A percentile compares a stretch with the other conserved stretches of the same genome.
Conservation (phyloP, 352 stramenopile genomes). For the Phytopythium boreale region DNA sequence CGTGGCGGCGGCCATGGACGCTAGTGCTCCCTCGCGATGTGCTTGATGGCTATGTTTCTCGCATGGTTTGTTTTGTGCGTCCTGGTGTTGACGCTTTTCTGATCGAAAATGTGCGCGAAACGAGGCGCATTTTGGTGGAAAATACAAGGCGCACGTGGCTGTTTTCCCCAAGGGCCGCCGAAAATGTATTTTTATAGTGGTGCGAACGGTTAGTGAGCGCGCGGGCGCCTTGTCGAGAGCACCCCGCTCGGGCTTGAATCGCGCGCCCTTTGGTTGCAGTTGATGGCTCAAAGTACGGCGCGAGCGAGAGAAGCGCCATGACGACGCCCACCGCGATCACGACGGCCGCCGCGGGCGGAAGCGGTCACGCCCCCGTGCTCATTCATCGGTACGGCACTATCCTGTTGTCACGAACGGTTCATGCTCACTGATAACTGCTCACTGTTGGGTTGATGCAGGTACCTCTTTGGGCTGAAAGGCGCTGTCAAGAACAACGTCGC, state of each 20-base stretch:
- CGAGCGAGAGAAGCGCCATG: not conserved
- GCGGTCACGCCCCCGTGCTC: constrained; percentile 33
- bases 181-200: not conserved
- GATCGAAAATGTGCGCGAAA: not conserved
- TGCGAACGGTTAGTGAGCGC: not conserved
- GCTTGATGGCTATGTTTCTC: too few species aligned
- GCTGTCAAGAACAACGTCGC: constrained; percentile 78
- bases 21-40: too few species aligned
- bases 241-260: not conserved
- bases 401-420: not conserved
- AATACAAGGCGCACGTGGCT: not conserved
- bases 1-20: too few species aligned
- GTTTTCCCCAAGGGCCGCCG: not conserved
- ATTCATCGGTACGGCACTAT: constrained; percentile 27
- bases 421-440: not conserved
- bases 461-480: constrained; percentile 86
- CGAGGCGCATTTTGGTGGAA: not conserved
- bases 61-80: not conserved
- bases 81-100: not conserved
- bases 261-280: not conserved
- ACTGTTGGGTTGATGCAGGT: constrained; percentile 19
- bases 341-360: constrained; percentile 9
- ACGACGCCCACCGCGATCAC: constrained; percentile 3
- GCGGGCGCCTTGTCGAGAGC: not conserved
- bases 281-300: not conserved